Evolutionary conservation across 805 yeast genomes (phyloP).

Genomic region (Hanseniaspora hatyaiensis): DNA sequence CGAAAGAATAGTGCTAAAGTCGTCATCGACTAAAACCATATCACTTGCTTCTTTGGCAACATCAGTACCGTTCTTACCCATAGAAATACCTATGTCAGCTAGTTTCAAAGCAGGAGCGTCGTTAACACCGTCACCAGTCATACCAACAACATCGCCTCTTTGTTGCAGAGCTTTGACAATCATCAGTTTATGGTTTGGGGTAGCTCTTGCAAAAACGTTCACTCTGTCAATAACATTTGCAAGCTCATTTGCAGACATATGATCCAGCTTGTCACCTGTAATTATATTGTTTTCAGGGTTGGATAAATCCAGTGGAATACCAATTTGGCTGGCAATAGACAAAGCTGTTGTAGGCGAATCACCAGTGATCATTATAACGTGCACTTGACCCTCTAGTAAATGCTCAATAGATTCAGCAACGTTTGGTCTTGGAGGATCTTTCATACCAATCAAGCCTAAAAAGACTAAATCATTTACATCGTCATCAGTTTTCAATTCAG

Average conservation of each 20-base stretch:
- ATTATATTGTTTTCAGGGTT: conserved; percentile 57
- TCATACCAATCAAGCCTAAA: conserved; percentile 86
- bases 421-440: conserved; percentile 91
- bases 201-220: conserved; percentile 84
- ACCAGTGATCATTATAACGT: conserved; percentile 96
- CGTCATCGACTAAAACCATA: conserved; percentile 94
- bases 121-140: conserved; percentile 99
- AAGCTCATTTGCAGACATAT: conserved; percentile 58
- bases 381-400: conserved; percentile 84
- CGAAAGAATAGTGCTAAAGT: conserved; percentile 80
- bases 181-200: conserved; percentile 85
- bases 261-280: conserved; percentile 74
- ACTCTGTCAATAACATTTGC: conserved; percentile 69
- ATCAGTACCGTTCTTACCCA: conserved; percentile 91
- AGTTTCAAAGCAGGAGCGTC: conserved; percentile 97
- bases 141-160: conserved; percentile 90
- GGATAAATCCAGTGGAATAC: conserved; percentile 52
- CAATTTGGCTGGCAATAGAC: conserved; percentile 78
- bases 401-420: conserved; percentile 65
- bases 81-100: conserved; percentile 91
- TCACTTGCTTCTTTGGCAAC: conserved; percentile 98
- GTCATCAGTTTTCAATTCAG: conserved; percentile 23
- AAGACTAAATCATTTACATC: conserved; percentile 56
- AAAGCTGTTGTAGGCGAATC: conserved; percentile 80
- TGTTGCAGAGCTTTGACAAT: conserved; percentile 82